These are phyloP conservation scores for Phlebiopsis gigantea DNA, from an alignment of 768 basidiomycete species.

Conservation along the genomic window DNA sequence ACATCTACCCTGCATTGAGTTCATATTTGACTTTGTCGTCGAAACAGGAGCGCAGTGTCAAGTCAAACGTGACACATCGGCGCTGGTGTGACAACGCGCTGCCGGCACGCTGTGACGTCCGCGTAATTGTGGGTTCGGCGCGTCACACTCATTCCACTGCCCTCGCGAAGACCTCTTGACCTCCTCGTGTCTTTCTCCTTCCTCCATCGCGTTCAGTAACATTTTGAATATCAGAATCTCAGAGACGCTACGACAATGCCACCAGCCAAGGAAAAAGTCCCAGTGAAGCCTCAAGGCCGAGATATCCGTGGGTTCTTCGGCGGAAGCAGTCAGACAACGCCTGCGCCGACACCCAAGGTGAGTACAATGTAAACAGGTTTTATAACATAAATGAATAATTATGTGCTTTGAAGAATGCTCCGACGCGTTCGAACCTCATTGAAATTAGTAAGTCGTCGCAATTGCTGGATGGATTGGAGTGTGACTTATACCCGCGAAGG, in stretches of 20 bases:
- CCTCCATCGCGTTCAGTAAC: neutral
- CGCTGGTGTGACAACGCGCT: neutral
- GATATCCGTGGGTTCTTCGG: conserved; percentile 27
- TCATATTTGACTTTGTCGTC: no score
- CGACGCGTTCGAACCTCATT: conserved; percentile 12
- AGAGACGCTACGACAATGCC: neutral
- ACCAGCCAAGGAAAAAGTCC: conserved; percentile 8
- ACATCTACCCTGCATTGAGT: no score
- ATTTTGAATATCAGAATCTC: neutral
- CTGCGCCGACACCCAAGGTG: conserved; percentile 8
- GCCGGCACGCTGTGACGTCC: neutral
- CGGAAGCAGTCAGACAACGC: conserved; percentile 8
- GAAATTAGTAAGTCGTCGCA: conserved; percentile 19
- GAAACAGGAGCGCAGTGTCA: no score
- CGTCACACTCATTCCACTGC: neutral
- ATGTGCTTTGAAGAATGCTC: conserved; percentile 1
- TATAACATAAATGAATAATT: neutral
- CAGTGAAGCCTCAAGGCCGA: conserved; percentile 15
- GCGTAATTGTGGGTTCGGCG: neutral
- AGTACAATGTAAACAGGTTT: neutral
- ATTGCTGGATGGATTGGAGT: neutral
- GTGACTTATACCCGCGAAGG: conserved; percentile 4
- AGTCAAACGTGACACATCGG: no score
- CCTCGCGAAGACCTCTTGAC: neutral
- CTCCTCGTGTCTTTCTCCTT: neutral